Evolutionary conservation across 805 yeast genomes (phyloP).

Genomic region (Ogataea nakhonphanomensis): DNA sequence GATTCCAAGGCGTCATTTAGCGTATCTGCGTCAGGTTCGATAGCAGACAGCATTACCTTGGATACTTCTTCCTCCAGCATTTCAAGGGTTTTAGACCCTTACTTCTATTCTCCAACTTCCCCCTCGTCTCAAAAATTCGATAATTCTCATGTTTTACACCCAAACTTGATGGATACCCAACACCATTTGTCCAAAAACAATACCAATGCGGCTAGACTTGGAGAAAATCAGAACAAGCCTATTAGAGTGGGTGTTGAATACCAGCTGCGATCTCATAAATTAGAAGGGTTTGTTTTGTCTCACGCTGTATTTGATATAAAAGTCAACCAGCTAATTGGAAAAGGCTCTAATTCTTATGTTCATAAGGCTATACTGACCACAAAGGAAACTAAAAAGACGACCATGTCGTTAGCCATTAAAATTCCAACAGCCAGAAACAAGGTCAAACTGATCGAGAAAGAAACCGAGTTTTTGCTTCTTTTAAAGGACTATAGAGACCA

Average conservation of each 20-base stretch:
- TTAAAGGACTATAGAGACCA: conserved; percentile 20
- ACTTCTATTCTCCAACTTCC: conserved; percentile 9
- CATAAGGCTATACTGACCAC: conserved; percentile 20
- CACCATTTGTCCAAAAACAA: background rate
- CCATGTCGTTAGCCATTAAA: conserved; percentile 26
- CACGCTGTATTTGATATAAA: conserved; percentile 19
- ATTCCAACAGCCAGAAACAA: conserved; percentile 28
- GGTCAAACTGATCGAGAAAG: conserved; percentile 25
- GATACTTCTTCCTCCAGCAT: conserved; percentile 4
- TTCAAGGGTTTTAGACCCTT: conserved; percentile 4
- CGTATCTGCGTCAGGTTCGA: background rate
- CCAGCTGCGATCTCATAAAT: conserved; percentile 13
- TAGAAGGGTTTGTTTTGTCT: conserved; percentile 22
- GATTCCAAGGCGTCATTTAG: conserved; percentile 4
- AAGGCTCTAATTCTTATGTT: conserved; percentile 32
- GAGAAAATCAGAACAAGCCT: too few species aligned
- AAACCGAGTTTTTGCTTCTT: conserved; percentile 22
- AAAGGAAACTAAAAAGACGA: conserved; percentile 3
- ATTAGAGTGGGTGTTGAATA: conserved; percentile 1
- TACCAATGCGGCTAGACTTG: background rate
- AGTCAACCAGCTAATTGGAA: conserved; percentile 22
- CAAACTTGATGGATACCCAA: conserved; percentile 1
- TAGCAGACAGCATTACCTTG: conserved; percentile 1
- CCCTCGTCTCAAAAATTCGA: conserved; percentile 7
- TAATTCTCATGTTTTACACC: conserved; percentile 1